Base-by-base conservation (phyloP, 768 basidiomycete genomes). In the Tulasnella sp. region DNA sequence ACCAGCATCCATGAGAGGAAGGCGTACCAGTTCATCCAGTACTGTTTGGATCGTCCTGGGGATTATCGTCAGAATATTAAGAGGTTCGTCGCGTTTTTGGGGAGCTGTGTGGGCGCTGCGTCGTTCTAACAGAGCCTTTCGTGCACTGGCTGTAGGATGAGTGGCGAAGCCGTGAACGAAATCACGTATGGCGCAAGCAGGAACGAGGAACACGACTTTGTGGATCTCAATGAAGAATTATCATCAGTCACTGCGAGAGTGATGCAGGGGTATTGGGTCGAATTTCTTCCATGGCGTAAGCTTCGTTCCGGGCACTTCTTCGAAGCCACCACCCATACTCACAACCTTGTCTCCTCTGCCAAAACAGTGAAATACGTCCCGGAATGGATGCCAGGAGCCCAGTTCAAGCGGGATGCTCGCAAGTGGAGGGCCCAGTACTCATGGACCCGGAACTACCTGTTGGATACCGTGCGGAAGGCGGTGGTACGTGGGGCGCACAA, bases 251-350 rank as follows among this genome's bases (percentile, higher is more conserved):
- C 50, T 1, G 75, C 4, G 41, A 34, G 16, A 31, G 44, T 54
- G 31, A 76, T 76, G 31, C 31, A 44, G 18, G 75, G 75, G 16
- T 76, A 76, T 28, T 34, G n/a, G 31, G 75, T 76, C 31, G 75
- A 76, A 16, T 48, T 76, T 28, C 22, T 76, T 46, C 75, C 75
- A 3, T 76, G 75, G 75, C 44, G 75, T 76, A 28, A 76, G 75
- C 60, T 24, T 0, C 3, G n/a, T 28, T n/a, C n/a, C n/a, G n/a
- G n/a, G n/a, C n/a, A n/a, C n/a, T n/a, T n/a, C n/a, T n/a, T n/a
- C n/a, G n/a, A n/a, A n/a, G n/a, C n/a, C n/a, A n/a, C n/a, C n/a
- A n/a, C n/a, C n/a, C n/a, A n/a, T n/a, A n/a, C n/a, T n/a, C n/a
- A n/a, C n/a, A n/a, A n/a, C n/a, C n/a, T n/a, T n/a, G n/a, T n/a